phyloP scores from a whole-genome alignment of 2,329 filamentous ascomycete species.

The Monilinia fructicola region DNA sequence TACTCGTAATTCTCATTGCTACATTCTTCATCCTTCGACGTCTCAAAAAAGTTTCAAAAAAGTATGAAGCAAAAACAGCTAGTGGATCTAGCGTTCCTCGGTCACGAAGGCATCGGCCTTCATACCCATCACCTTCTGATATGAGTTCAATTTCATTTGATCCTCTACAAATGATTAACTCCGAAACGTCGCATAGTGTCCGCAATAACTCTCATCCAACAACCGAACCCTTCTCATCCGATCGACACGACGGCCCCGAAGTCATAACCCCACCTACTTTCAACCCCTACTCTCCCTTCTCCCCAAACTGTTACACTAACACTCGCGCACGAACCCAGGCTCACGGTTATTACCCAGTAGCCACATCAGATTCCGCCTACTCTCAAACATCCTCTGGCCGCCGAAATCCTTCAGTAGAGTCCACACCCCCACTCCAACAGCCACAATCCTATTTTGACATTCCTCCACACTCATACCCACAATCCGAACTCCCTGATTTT shows the following conservation, averaged over 20 bases:
- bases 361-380: constrained; percentile 19
- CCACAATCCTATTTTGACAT: constrained; percentile 20
- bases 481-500: not conserved
- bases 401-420: constrained; percentile 18
- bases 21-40: constrained; percentile 52
- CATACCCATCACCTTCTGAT: constrained; percentile 23
- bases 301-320: not conserved
- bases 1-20: constrained; percentile 49
- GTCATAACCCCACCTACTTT: constrained; percentile 30
- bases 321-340: not conserved
- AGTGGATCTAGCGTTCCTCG: constrained; percentile 28
- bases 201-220: constrained; percentile 28
- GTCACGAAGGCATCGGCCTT: constrained; percentile 22
- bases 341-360: constrained; percentile 18
- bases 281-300: constrained; percentile 17
- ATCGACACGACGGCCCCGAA: constrained; percentile 28
- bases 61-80: constrained; percentile 34
- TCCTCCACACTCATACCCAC: not conserved
- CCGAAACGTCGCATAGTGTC: constrained; percentile 24
- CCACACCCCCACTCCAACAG: constrained; percentile 13
- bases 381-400: constrained; percentile 11
- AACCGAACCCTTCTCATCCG: constrained; percentile 25
- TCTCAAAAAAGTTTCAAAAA: constrained; percentile 44
- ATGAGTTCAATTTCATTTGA: constrained; percentile 37
- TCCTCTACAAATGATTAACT: constrained; percentile 36